These are phyloP conservation scores for Aspergillus melleus DNA, from an alignment of 2,329 filamentous ascomycete genomes.

Conservation along the genomic window DNA sequence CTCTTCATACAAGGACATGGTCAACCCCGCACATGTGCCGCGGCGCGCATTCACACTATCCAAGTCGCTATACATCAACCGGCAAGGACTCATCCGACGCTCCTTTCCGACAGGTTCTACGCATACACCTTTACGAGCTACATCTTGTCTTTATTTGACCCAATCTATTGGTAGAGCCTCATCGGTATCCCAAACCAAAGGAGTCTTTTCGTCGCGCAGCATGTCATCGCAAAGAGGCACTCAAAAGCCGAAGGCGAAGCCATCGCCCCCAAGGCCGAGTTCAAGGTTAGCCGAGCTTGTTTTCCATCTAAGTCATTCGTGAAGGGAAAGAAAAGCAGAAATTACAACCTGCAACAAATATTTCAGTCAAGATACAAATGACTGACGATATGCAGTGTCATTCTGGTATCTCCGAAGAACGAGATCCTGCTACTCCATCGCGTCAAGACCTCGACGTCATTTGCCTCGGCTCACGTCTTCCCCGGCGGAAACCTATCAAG, in stretches of 20 bases:
- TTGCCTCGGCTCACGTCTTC: conserved; percentile 92
- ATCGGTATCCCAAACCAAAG: background rate
- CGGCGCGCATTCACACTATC: background rate
- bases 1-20: background rate
- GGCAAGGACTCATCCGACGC: background rate
- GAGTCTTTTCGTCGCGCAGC: background rate
- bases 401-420: conserved; percentile 83
- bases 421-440: conserved; percentile 86
- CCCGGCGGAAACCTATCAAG: conserved; percentile 78
- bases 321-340: background rate
- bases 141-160: background rate
- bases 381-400: conserved; percentile 57
- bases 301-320: background rate
- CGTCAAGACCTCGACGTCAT: conserved; percentile 77
- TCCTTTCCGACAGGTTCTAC: background rate
- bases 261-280: conserved; percentile 60
- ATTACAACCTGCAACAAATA: background rate
- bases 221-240: background rate
- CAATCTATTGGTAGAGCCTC: background rate
- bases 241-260: conserved; percentile 36
- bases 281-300: conserved; percentile 51
- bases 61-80: background rate
- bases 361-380: background rate
- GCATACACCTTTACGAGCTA: background rate
- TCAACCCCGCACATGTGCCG: background rate